Evolutionary conservation across 1,284 basidiomycete species (phyloP).

Genomic region (Uromyces viciae-fabae): DNA sequence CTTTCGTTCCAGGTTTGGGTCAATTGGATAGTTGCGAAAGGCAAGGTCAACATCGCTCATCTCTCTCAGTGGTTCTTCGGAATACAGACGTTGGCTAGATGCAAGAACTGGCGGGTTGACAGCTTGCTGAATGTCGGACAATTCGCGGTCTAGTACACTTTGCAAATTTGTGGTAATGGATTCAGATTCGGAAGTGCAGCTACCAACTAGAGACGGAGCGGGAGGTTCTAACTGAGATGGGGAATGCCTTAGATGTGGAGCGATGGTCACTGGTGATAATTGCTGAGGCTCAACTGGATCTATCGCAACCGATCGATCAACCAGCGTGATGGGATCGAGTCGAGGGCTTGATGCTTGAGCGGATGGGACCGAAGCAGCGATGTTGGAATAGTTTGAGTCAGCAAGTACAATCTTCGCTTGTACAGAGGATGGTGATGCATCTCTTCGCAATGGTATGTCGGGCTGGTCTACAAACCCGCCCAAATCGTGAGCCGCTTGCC

Average conservation of each 20-base stretch:
- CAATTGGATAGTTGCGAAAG: background rate
- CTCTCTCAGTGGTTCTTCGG: background rate
- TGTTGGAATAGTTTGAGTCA: background rate
- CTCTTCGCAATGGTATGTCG: constrained; percentile 36
- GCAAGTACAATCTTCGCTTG: constrained; percentile 1
- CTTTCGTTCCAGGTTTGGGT: constrained; percentile 23
- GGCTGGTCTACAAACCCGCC: constrained; percentile 44
- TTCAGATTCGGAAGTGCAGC: constrained; percentile 15
- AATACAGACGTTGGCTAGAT: constrained; percentile 17
- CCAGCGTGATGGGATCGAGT: constrained; percentile 29
- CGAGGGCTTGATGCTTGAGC: constrained; percentile 22
- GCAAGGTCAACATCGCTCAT: background rate
- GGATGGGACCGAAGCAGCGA: background rate
- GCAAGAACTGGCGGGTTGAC: background rate
- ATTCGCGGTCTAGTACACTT: constrained; percentile 42
- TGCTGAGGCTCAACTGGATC: background rate
- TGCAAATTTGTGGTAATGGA: constrained; percentile 28
- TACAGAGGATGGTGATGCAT: background rate
- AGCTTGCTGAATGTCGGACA: constrained; percentile 2
- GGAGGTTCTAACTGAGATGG: constrained; percentile 9
- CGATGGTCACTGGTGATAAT: background rate
- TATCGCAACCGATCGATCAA: constrained; percentile 34
- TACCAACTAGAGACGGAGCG: constrained; percentile 3
- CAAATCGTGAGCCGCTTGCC: constrained; percentile 43
- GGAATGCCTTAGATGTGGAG: background rate